Evolutionary conservation across 441 rosid genomes (phyloP).

Genomic region (Mallotus repandus): DNA sequence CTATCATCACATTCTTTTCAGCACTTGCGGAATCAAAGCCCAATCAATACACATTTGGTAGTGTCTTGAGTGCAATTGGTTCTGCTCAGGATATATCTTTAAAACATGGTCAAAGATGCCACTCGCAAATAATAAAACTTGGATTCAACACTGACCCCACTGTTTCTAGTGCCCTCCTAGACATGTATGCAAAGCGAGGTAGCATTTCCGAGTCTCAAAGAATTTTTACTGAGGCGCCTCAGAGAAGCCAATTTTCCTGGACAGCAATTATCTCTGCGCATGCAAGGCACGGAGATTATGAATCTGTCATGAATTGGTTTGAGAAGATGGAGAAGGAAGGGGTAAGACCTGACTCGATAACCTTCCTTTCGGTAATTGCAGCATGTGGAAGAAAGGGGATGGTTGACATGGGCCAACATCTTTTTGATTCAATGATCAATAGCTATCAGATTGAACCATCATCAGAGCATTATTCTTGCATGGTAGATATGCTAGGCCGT

Average conservation of each 20-base stretch:
- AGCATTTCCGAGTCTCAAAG: conserved; percentile 63
- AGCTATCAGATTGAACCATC: conserved; percentile 61
- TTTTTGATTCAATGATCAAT: conserved; percentile 56
- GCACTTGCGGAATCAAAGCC: conserved; percentile 49
- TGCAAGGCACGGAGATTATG: conserved; percentile 81
- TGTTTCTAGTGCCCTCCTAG: conserved; percentile 74
- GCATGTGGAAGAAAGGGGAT: conserved; percentile 79
- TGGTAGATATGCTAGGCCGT: conserved; percentile 93
- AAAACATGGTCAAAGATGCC: conserved; percentile 72
- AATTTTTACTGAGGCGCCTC: conserved; percentile 55
- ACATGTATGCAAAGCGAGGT: conserved; percentile 94
- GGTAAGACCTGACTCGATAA: conserved; percentile 67
- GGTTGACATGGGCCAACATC: conserved; percentile 59
- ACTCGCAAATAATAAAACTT: conserved; percentile 56
- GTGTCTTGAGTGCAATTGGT: conserved; percentile 78
- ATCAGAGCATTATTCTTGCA: conserved; percentile 78
- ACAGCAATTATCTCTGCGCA: conserved; percentile 80
- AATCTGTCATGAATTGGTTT: conserved; percentile 62
- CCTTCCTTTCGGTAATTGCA: conserved; percentile 78
- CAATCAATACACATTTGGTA: conserved; percentile 80
- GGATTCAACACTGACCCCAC: conserved; percentile 58
- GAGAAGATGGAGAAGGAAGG: conserved; percentile 58
- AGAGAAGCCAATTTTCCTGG: conserved; percentile 68
- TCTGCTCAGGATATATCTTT: conserved; percentile 71
- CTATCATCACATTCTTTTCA: conserved; percentile 46